A percentile compares a stretch with the other conserved stretches of the same genome.
phyloP scores from a whole-genome alignment of 2,329 filamentous ascomycete species.

The Colletotrichum tropicicola region DNA sequence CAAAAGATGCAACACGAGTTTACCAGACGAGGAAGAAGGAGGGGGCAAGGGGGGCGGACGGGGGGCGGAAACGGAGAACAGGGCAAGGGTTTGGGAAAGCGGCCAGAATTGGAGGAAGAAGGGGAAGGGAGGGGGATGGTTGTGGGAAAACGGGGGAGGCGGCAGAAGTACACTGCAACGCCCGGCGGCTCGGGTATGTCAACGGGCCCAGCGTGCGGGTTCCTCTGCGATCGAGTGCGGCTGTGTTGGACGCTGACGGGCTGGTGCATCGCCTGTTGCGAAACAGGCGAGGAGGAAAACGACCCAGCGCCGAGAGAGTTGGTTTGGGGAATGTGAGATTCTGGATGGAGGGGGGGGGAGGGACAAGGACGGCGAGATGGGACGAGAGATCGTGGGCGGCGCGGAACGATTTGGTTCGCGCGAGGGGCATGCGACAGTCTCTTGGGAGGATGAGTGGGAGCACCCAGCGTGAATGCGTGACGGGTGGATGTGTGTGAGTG shows the following conservation, averaged over 20 bases:
- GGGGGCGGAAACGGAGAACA: background rate
- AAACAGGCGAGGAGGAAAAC: slow-evolving; percentile 2
- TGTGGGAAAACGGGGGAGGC: slow-evolving; percentile 12
- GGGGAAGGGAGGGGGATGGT: slow-evolving; percentile 18
- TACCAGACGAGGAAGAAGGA: slow-evolving; percentile 1
- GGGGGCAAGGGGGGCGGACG: background rate
- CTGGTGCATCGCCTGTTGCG: slow-evolving; percentile 12
- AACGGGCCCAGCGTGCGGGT: too few species aligned
- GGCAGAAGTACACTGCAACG: slow-evolving; percentile 14
- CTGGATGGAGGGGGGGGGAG: background rate
- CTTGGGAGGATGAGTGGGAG: background rate
- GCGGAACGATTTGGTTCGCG: slow-evolving; percentile 1
- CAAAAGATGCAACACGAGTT: background rate
- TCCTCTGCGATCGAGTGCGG: background rate
- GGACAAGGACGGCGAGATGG: background rate
- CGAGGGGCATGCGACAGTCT: background rate
- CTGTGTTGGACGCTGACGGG: background rate
- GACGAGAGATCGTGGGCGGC: background rate
- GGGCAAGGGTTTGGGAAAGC: slow-evolving; percentile 25
- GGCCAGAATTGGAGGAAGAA: too few species aligned
- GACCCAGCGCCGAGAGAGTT: slow-evolving; percentile 31
- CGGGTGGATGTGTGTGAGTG: too few species aligned
- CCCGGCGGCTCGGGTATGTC: too few species aligned
- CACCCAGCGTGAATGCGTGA: too few species aligned
- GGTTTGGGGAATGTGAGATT: slow-evolving; percentile 24